phyloP scores from a whole-genome alignment of 768 basidiomycete species.

The Russula sp. region DNA sequence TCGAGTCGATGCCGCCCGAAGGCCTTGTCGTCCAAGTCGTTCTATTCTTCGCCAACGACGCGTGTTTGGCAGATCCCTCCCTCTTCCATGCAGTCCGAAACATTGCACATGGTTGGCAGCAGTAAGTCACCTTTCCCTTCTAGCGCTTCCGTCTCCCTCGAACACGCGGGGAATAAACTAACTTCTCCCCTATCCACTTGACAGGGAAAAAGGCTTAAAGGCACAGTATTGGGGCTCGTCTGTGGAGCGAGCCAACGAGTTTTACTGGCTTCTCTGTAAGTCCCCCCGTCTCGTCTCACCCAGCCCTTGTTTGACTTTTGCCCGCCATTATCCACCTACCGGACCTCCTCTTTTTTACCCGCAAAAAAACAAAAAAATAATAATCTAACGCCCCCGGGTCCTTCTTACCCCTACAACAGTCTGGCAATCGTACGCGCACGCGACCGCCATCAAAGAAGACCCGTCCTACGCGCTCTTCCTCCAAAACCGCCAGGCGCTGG shows the following conservation, averaged over 20 bases:
- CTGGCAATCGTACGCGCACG: constrained; percentile 4
- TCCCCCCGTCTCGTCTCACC: background rate
- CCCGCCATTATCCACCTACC: background rate
- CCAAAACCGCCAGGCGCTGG: background rate
- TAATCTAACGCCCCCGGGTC: no score
- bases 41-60: background rate
- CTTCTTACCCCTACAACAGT: no score
- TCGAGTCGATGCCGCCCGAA: background rate
- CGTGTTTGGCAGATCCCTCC: background rate
- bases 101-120: constrained; percentile 1
- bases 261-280: constrained; percentile 12
- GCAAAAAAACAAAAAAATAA: no score
- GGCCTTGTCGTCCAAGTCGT: background rate
- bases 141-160: no score
- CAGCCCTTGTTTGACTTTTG: no score
- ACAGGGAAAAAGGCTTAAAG: constrained; percentile 3
- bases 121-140: background rate
- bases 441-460: background rate
- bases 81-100: background rate
- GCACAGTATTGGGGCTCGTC: constrained; percentile 10
- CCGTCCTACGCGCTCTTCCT: background rate
- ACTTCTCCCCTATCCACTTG: background rate
- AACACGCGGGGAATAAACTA: background rate
- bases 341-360: no score
- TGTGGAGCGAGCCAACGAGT: background rate